A percentile compares a stretch with the other conserved stretches of the same genome.
Evolutionary conservation across 371 early-diverging fungal species (phyloP).

Genomic region (Mycotypha africana): DNA sequence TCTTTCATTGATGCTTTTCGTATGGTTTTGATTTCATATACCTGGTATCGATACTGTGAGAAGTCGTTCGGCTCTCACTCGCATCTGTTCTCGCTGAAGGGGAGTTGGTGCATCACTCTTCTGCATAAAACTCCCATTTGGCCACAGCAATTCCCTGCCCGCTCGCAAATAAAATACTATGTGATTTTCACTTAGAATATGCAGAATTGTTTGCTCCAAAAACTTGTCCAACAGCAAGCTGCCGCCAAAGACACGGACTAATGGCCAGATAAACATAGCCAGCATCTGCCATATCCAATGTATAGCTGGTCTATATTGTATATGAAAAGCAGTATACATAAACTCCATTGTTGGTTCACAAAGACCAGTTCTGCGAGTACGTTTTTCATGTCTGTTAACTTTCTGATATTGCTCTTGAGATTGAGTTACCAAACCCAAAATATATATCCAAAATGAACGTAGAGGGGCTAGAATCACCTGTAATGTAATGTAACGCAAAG

Average conservation of each 20-base stretch:
- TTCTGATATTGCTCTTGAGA: slow-evolving; percentile 42
- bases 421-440: slow-evolving; percentile 28
- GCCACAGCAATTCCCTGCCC: slow-evolving; percentile 54
- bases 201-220: slow-evolving; percentile 49
- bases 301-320: slow-evolving; percentile 32
- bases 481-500: slow-evolving; percentile 40
- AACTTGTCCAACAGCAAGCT: slow-evolving; percentile 47
- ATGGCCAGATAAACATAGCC: slow-evolving; percentile 43
- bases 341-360: slow-evolving; percentile 37
- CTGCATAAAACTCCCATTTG: slow-evolving; percentile 43
- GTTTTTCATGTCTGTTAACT: slow-evolving; percentile 33
- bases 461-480: slow-evolving; percentile 38
- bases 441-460: slow-evolving; percentile 25
- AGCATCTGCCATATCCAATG: slow-evolving; percentile 44
- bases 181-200: slow-evolving; percentile 52
- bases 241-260: slow-evolving; percentile 39
- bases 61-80: slow-evolving; percentile 36
- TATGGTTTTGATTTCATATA: slow-evolving; percentile 6
- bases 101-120: slow-evolving; percentile 28
- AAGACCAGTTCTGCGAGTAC: slow-evolving; percentile 29
- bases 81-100: slow-evolving; percentile 26
- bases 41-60: slow-evolving; percentile 35
- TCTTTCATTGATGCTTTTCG: too few relatives aligned
- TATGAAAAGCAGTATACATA: slow-evolving; percentile 20
- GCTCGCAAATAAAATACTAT: slow-evolving; percentile 49